Evolutionary conservation across 2,329 filamentous ascomycete species (phyloP).

Genomic region (Colletotrichum tofieldiae): DNA sequence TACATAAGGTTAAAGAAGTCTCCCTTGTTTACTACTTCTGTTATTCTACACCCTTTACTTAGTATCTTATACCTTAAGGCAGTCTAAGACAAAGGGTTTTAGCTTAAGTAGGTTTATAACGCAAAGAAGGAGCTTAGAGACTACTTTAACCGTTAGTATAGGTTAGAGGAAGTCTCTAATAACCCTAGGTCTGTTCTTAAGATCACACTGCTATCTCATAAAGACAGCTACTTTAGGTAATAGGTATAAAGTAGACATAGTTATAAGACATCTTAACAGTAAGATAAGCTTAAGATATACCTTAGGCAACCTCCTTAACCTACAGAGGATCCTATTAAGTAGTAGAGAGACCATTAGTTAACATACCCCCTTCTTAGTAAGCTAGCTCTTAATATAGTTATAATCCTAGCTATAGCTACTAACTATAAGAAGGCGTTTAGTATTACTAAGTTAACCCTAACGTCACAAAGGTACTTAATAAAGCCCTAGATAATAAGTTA

Average conservation of each 20-base stretch:
- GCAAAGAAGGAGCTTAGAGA: background rate
- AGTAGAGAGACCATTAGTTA: background rate
- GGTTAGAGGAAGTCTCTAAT: background rate
- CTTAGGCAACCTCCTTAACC: background rate
- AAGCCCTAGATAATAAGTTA: background rate
- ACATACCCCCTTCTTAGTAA: background rate
- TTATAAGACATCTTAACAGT: background rate
- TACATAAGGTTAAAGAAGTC: background rate
- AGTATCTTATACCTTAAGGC: background rate
- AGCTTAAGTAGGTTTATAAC: background rate
- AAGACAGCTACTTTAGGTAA: background rate
- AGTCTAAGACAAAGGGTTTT: constrained; percentile 1
- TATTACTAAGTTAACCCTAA: background rate
- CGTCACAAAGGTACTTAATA: background rate
- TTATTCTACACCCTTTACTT: constrained; percentile 3
- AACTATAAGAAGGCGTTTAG: background rate
- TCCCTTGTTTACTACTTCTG: background rate
- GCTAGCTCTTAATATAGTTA: background rate
- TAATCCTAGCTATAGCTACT: background rate
- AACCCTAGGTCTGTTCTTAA: background rate
- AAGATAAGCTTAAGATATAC: constrained; percentile 2
- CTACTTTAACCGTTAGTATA: background rate
- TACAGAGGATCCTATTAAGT: background rate
- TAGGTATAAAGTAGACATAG: background rate
- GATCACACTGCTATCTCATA: background rate